Base-by-base conservation (phyloP, 2,329 filamentous ascomycete genomes). In the Ophiostoma triangulosporum region DNA sequence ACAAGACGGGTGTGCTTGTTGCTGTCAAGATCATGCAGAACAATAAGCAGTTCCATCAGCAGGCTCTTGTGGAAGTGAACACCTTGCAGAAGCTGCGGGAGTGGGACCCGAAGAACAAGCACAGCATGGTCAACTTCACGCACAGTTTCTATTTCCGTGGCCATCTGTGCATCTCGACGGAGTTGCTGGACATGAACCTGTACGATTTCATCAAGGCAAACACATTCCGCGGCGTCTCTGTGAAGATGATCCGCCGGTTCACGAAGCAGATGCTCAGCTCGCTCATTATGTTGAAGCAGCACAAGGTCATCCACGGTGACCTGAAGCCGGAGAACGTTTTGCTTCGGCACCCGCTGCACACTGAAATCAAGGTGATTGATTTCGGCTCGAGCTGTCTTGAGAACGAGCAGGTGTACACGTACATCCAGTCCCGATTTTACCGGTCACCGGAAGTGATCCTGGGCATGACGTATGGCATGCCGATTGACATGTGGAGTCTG, bases 401-500 rank as follows among this genome's bases (percentile, higher is more conserved):
- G 66, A 90, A 95, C 62, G 93, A 98, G 66, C 96, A 97, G 71
- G 93, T 98, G 32, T 98, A 98, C 65, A 98, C 93, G 0, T 98
- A 98, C 64, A 98, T 98, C 60, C 93, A 98, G 66, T 96, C 90
- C 55, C 86, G 93, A 55, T 98, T 98, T 71, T 98, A 98, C 69
- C 87, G 93, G 56, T 97, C 91, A 1, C 93, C 93, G 0, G 93
- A 98, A 67, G 93, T 98, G 58, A 98, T 98, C 58, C 77, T 98
- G 32, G 93, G 93, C 52, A 97, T 96, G 88, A 94, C 86, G 3
- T 98, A 98, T 64, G 93, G 93, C 24, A 79, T 98, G 73, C 89
- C 93, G 1, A 98, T 98, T 60, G 93, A 98, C 65, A 97, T 98
- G 91, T 98, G n/a, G n/a, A n/a, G n/a, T n/a, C n/a, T n/a, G n/a